Base-by-base conservation (phyloP, 2,329 filamentous ascomycete genomes). In the Neofusicoccum kwambonambiense region DNA sequence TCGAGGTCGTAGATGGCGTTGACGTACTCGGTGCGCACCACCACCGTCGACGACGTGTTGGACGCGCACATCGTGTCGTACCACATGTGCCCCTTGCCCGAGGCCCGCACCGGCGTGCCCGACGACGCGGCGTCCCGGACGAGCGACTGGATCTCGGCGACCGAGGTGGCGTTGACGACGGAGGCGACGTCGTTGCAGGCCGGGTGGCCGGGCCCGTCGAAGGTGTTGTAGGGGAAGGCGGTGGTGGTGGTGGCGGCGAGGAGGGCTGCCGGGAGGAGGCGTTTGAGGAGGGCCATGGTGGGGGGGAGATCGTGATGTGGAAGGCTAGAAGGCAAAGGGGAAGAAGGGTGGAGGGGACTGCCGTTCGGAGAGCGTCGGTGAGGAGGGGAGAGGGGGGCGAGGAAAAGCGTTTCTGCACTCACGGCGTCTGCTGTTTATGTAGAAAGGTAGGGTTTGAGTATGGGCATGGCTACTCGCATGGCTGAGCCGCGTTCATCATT, bases 11-110 rank as follows among this genome's bases (percentile, higher is more conserved):
- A 78, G 69, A 84, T 84, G 22, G 66, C 66, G 67, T 80, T 81
- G 63, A 82, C 76, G 52, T 75, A 68, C 67, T 81, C 81, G 19
- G 80, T 82, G 68, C 79, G 80, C 45, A 84, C 69, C 54, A 84
- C 81, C 68, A 83, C 72, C 2, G 82, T 84, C 50, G 72, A 69
- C 31, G 76, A 72, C 65, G 82, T 75, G 70, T 84, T 82, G 49
- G 27, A 31, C 27, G 79, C 79, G 73, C 82, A 84, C 77, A 83
- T 82, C 37, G 82, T 84, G 68, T 84, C 81, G 69, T 84, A 84
- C 81, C 82, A 82, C 77, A 82, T 82, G 69, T 84, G 82, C 2
- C 80, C 82, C 68, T 83, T 83, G 2, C 80, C 82, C 3, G 77
- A 80, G 11, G 82, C 82, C 51, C 82, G 78, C 31, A 84, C 76